Evolutionary conservation across 805 yeast species (phyloP).

Genomic region (Schizosaccharomyces lindneri): DNA sequence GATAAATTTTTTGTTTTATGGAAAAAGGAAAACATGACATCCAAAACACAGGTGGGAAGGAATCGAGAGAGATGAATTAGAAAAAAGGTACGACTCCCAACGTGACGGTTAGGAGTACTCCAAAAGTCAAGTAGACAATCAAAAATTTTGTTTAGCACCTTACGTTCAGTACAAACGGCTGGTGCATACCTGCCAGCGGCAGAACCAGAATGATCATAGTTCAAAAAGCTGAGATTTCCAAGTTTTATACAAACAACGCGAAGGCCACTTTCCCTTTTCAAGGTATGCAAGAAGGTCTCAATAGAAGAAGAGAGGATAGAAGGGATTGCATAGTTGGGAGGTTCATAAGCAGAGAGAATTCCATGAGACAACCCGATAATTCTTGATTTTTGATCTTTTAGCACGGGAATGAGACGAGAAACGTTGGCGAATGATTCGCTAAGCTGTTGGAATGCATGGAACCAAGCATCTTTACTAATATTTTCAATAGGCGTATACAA

Average conservation of each 20-base stretch:
- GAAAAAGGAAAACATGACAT: background rate
- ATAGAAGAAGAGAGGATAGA: background rate
- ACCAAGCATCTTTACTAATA: background rate
- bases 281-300: background rate
- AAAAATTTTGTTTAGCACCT: background rate
- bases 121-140: background rate
- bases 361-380: background rate
- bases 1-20: background rate
- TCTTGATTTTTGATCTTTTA: background rate
- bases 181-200: background rate
- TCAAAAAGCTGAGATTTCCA: conserved; percentile 1
- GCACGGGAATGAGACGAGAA: background rate
- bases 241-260: background rate
- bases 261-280: background rate
- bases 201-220: background rate
- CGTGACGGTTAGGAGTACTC: background rate
- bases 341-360: background rate
- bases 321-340: background rate
- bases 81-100: background rate
- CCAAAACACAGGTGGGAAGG: background rate
- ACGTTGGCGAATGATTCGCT: background rate
- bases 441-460: background rate
- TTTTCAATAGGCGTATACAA: background rate
- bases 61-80: background rate
- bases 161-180: background rate